These are phyloP conservation scores for Colletotrichum melonis DNA, from an alignment of 2,329 filamentous ascomycete species.

Conservation along the genomic window DNA sequence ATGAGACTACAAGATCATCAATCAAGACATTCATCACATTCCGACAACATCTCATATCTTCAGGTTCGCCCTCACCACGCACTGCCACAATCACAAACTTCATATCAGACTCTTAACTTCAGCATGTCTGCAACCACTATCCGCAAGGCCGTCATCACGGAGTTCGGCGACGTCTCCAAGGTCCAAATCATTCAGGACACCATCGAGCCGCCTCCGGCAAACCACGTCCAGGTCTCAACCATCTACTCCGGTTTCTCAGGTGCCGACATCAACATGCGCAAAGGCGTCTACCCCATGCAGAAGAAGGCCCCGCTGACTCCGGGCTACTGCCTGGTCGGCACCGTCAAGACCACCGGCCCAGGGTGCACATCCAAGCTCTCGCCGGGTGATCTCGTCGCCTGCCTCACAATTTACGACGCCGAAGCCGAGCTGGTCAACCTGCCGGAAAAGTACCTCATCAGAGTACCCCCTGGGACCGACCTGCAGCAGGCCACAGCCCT, in stretches of 20 bases:
- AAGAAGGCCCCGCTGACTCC: slow-evolving; percentile 58
- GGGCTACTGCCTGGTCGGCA: slow-evolving; percentile 60
- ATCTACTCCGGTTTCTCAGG: slow-evolving; percentile 60
- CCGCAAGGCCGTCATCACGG: slow-evolving; percentile 58
- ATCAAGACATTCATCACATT: background rate
- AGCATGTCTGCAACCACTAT: slow-evolving; percentile 41
- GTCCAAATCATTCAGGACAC: slow-evolving; percentile 47
- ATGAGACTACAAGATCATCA: background rate
- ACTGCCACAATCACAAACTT: background rate
- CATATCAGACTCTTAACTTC: too few relatives aligned
- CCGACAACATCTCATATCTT: background rate
- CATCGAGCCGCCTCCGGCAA: slow-evolving; percentile 51
- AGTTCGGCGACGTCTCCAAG: slow-evolving; percentile 53
- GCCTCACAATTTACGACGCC: slow-evolving; percentile 53
- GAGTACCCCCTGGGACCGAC: slow-evolving; percentile 53
- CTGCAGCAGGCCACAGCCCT: slow-evolving; percentile 53
- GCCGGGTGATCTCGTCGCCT: slow-evolving; percentile 48
- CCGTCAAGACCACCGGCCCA: slow-evolving; percentile 51
- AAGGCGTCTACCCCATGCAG: slow-evolving; percentile 59
- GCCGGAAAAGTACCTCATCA: slow-evolving; percentile 57
- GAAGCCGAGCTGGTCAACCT: slow-evolving; percentile 59
- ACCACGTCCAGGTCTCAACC: slow-evolving; percentile 59
- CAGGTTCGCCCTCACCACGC: background rate
- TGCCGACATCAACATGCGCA: slow-evolving; percentile 61
- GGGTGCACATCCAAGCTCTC: slow-evolving; percentile 43